Base-by-base conservation (phyloP, 495 filamentous ascomycete genomes). In the Jackrogersella multiformis region DNA sequence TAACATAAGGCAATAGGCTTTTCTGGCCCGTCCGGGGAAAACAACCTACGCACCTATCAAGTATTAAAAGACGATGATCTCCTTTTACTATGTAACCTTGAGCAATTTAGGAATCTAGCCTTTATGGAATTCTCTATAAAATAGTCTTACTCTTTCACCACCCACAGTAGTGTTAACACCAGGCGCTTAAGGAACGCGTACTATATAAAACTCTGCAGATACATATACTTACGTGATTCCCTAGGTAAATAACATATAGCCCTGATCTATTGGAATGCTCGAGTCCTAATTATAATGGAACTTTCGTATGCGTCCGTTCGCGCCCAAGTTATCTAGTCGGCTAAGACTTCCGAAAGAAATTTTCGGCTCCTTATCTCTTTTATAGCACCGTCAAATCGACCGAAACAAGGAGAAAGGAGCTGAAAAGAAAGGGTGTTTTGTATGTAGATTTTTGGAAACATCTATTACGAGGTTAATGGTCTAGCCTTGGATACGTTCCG, bases 1-100 rank as follows among this genome's bases (percentile, higher is more conserved):
- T 7, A 56, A 46, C 49, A 21, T 38, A 28, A 61, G 34, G 20
- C 36, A 62, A 70, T 66, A 70, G 67, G 45, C 57, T 61, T 70
- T 70, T 66, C 67, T 66, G 61, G 67, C 51, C 61, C 57, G 45
- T 61, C 67, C 61, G 67, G 67, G 67, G 67, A 70, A 66, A n/a
- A 59, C 21, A 46, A 46, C 46, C 34, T 59, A 54, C 52, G 38
- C 55, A 41, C 55, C 36, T 39, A 61, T 62, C 56, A 66, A 61
- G 61, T 54, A 54, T 45, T 65, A 66, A 46, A 57, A 41, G 30
- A 3, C 52, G 67, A 39, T 60, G 67, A 70, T 66, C 61, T 23
- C 24, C 16, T 46, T 39, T 57, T 0, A n/a, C n/a, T n/a, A n/a
- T n/a, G n/a, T n/a, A 13, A 24, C 18, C 44, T 54, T 42, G 23